Evolutionary conservation across 1,284 basidiomycete genomes (phyloP).

Genomic region (Kwoniella shivajii): DNA sequence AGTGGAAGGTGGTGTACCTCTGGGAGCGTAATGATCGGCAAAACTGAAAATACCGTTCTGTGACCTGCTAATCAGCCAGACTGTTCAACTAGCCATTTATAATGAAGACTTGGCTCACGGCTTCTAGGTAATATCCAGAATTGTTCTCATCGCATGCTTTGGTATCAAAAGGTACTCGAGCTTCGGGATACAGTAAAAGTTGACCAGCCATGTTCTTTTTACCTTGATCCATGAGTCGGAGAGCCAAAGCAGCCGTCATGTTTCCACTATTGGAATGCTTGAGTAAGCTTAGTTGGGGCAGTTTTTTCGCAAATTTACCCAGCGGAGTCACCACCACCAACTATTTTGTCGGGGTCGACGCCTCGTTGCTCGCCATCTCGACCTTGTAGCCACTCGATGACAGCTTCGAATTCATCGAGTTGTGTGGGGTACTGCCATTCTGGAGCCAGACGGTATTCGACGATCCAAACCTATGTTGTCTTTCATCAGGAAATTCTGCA

Average conservation of each 20-base stretch:
- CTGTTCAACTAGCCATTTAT: background rate
- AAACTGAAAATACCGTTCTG: constrained; percentile 6
- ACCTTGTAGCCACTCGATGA: constrained; percentile 1
- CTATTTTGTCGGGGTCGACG: constrained; percentile 1
- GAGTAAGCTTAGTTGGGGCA: background rate
- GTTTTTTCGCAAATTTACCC: background rate
- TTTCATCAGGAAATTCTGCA: background rate
- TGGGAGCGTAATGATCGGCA: constrained; percentile 2
- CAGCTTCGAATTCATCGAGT: constrained; percentile 3
- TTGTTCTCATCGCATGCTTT: constrained; percentile 4
- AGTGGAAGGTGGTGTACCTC: background rate
- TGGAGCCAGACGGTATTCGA: constrained; percentile 2
- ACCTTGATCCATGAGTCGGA: background rate
- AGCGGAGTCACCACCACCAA: constrained; percentile 6
- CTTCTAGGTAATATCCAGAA: constrained; percentile 4
- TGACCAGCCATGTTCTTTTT: background rate
- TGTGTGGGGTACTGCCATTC: constrained; percentile 4
- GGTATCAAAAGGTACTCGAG: constrained; percentile 3
- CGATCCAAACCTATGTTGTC: background rate
- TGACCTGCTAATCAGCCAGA: background rate
- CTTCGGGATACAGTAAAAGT: constrained; percentile 3
- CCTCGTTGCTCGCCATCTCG: background rate
- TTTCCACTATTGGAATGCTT: background rate
- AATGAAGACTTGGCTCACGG: background rate
- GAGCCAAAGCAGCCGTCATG: constrained; percentile 1